A percentile compares a stretch with the other conserved stretches of the same genome.
Conservation (phyloP, 495 filamentous ascomycete genomes). For the Talaromyces borbonicus region DNA sequence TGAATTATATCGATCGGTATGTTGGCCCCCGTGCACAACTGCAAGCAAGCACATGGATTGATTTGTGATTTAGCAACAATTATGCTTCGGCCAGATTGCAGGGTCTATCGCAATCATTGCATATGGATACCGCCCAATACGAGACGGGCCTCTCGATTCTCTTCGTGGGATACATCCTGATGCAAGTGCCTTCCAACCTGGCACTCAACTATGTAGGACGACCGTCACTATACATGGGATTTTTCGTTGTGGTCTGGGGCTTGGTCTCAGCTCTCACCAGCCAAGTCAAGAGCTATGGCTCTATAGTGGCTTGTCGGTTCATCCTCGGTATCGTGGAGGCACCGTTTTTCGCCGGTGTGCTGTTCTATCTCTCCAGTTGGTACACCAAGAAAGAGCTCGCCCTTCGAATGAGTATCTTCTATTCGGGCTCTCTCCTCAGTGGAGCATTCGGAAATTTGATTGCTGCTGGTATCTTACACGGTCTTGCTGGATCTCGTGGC, state of each 20-base stretch:
- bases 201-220: conserved; percentile 48
- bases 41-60: too few species aligned
- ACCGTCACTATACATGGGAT: conserved; percentile 37
- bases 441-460: conserved; percentile 59
- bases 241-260: conserved; percentile 46
- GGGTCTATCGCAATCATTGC: conserved; percentile 37
- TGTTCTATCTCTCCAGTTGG: conserved; percentile 51
- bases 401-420: conserved; percentile 54
- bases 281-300: conserved; percentile 40
- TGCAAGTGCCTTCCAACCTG: conserved; percentile 52
- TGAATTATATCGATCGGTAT: conserved; percentile 48
- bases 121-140: conserved; percentile 31
- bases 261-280: conserved; percentile 42
- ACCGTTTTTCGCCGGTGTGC: conserved; percentile 39
- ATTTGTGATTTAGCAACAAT: conserved; percentile 31
- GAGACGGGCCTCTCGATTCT: conserved; percentile 40
- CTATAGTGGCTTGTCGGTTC: conserved; percentile 45
- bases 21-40: too few species aligned
- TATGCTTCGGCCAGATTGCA: conserved; percentile 47
- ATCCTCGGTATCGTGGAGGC: conserved; percentile 42
- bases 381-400: conserved; percentile 50
- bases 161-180: conserved; percentile 44
- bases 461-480: conserved; percentile 41
- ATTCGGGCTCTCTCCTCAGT: conserved; percentile 51
- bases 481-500: conserved; percentile 30